Evolutionary conservation across 176 grass and related monocot species (phyloP).

Genomic region (Avena insularis): DNA sequence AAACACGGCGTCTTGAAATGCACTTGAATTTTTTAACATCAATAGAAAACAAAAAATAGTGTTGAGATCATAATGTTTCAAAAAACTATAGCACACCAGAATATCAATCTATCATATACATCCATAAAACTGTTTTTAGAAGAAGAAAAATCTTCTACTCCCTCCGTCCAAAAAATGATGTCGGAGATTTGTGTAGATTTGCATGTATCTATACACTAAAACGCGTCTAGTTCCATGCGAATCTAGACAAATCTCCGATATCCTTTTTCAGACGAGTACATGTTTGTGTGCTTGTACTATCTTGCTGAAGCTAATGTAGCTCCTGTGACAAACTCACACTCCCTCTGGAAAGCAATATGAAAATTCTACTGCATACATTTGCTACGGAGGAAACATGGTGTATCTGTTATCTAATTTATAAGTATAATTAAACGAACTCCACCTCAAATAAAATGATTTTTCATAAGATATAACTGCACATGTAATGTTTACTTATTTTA

Average conservation of each 20-base stretch:
- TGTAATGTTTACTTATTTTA: slow-evolving; percentile 6
- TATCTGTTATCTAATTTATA: background rate
- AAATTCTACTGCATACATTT: no score
- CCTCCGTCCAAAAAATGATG: no score
- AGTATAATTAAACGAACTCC: background rate
- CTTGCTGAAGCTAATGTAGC: background rate
- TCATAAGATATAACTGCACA: background rate
- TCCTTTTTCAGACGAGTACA: background rate
- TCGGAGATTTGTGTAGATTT: no score
- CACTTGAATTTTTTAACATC: background rate
- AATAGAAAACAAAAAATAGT: background rate
- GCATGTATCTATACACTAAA: no score
- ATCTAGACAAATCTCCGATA: no score
- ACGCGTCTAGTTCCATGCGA: no score
- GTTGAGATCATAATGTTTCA: background rate
- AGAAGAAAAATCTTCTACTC: background rate
- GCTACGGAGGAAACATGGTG: background rate
- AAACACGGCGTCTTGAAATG: background rate
- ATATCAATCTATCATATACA: slow-evolving; percentile 21
- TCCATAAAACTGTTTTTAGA: slow-evolving; percentile 5
- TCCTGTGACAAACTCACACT: background rate
- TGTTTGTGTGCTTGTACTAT: background rate
- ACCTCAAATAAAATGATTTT: background rate
- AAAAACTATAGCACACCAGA: background rate
- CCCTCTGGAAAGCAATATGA: no score